Base-by-base conservation (phyloP, 75 land plant species). In the Ceratopteris richardii region DNA sequence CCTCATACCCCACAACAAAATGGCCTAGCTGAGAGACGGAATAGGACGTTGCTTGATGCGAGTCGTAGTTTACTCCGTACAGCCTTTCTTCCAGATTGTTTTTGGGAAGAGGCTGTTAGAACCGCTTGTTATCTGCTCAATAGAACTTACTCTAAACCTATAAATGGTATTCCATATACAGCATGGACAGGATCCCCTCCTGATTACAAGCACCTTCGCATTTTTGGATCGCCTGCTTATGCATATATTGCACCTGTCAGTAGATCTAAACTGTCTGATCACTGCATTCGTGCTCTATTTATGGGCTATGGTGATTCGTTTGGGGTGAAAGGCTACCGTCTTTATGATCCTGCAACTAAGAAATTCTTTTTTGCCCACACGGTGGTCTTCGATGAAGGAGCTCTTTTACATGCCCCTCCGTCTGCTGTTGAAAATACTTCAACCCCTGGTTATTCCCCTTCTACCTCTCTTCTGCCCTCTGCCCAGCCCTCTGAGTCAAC, bases 1-100 rank as follows among this genome's bases (percentile, higher is more conserved):
- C 56, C 53, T 17, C 50, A 59, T 60, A 59, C 37, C 27, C 62
- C 54, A 44, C 56, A 59, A 63, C 57, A 69, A 40, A 69, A 54
- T 42, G 58, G 52, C 2, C 7, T 60, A 13, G 14, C 36, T 13
- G 22, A 58, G 20, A 59, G 27, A 41, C 1, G 23, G n/a, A 62
- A 69, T 24, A 20, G 24, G 56, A 63, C 57, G 18, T 20, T 61
- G 21, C 16, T 42, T 14, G 21, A 62, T 19, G 48, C n/a, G 56
- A 29, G 13, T 11, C 24, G 21, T 13, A 64, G 44, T 56, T 10
- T 62, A 28, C 27, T 26, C 2, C 24, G 16, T 23, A 41, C 19
- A 16, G 46, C 20, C 10, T 25, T 0, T 4, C 11, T 61, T 21
- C 53, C 44, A 24, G 24, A 62, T 56, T 51, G 58, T 14, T 60